These are phyloP conservation scores for Boletus reticulatus DNA, from an alignment of 768 basidiomycete genomes.

Conservation along the genomic window DNA sequence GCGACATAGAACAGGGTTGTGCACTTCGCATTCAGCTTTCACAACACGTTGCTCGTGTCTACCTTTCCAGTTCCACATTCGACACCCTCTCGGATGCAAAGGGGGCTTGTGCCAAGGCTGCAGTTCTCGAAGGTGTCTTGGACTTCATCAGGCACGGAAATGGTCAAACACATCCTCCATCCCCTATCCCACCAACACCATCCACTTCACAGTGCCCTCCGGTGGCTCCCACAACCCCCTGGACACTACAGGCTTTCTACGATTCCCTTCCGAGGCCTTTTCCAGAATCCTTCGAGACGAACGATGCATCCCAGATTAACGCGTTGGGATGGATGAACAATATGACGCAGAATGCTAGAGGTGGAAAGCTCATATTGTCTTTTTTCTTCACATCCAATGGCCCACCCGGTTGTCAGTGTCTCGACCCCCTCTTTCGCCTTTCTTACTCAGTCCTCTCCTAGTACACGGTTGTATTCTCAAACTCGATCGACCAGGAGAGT, in stretches of 20 bases:
- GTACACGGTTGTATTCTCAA: constrained; percentile 66
- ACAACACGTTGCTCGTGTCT: constrained; percentile 47
- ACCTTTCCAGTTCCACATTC: constrained; percentile 47
- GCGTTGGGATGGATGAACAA: constrained; percentile 53
- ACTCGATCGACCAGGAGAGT: constrained; percentile 50
- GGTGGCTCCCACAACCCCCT: constrained; percentile 16
- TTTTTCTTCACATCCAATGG: constrained; percentile 47
- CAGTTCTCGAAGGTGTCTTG: constrained; percentile 51
- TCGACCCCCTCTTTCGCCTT: not conserved
- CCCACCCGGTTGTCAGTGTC: constrained; percentile 42
- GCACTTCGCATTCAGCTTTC: constrained; percentile 56
- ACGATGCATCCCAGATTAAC: constrained; percentile 50
- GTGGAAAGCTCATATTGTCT: constrained; percentile 40
- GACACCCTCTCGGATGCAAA: constrained; percentile 45
- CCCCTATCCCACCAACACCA: constrained; percentile 10
- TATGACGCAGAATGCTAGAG: constrained; percentile 49
- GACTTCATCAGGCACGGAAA: constrained; percentile 59
- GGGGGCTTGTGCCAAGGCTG: constrained; percentile 50
- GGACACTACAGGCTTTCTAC: constrained; percentile 56
- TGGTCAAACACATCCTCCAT: constrained; percentile 43
- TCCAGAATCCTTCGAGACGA: constrained; percentile 49
- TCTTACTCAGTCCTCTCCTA: constrained; percentile 21
- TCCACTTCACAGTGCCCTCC: constrained; percentile 6
- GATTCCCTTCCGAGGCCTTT: constrained; percentile 67
- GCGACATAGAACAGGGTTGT: constrained; percentile 47